phyloP scores from a whole-genome alignment of 1,139 yeast genomes.

The Diutina scorzettiae region DNA sequence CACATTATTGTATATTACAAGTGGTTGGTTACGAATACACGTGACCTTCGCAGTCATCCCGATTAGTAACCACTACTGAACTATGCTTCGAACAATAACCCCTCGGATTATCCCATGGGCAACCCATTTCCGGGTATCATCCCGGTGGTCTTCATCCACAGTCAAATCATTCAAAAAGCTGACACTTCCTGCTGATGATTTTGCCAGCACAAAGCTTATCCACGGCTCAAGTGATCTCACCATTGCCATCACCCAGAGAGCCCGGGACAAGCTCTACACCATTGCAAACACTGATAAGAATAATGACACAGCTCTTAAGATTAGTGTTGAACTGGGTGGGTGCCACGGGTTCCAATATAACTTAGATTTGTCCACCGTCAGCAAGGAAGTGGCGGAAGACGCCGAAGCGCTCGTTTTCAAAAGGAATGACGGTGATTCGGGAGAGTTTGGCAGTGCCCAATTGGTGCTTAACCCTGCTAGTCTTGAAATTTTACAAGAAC shows the following conservation, averaged over 20 bases:
- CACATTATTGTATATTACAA: no score
- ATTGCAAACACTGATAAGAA: conserved; percentile 49
- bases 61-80: no score
- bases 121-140: no score
- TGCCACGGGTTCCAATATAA: conserved; percentile 73
- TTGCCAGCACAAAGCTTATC: background rate
- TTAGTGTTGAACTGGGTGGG: conserved; percentile 1
- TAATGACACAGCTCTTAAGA: conserved; percentile 44
- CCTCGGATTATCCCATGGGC: no score
- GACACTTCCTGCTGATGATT: conserved; percentile 4
- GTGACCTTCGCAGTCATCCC: no score
- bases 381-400: conserved; percentile 24
- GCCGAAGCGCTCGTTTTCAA: conserved; percentile 43
- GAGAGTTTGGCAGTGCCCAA: conserved; percentile 28
- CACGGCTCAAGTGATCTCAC: conserved; percentile 17
- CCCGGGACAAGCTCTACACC: conserved; percentile 37
- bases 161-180: background rate
- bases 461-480: conserved; percentile 75
- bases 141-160: no score
- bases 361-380: conserved; percentile 44
- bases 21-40: no score
- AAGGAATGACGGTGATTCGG: conserved; percentile 30
- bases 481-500: conserved; percentile 70
- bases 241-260: conserved; percentile 30
- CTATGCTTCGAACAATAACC: no score